Conservation (phyloP, 2,329 filamentous ascomycete species). For the Talaromyces pinophilus region DNA sequence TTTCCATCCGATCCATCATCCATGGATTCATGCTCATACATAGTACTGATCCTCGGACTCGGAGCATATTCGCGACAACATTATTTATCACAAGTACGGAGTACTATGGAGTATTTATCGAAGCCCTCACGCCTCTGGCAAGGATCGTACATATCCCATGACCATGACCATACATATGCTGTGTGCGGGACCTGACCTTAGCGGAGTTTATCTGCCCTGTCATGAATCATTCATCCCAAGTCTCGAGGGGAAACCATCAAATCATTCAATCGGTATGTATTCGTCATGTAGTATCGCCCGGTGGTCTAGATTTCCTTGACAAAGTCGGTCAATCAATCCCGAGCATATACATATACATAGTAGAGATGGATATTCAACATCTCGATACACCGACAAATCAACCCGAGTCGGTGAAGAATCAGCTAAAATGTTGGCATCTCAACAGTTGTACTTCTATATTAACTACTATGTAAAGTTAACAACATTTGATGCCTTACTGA, state of each 20-base stretch:
- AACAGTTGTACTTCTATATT: background rate
- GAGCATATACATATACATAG: background rate
- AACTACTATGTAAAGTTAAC: background rate
- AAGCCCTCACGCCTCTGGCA: background rate
- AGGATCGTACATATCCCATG: constrained; percentile 29
- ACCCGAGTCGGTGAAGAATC: constrained; percentile 8
- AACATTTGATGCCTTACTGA: background rate
- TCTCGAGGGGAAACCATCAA: background rate
- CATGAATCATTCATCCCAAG: background rate
- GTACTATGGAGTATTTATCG: background rate
- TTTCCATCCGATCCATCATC: constrained; percentile 1
- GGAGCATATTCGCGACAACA: background rate
- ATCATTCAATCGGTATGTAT: constrained; percentile 3
- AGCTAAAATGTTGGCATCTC: constrained; percentile 5
- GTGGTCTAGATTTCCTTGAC: background rate
- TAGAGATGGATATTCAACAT: background rate
- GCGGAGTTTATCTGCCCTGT: constrained; percentile 1
- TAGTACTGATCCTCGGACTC: background rate
- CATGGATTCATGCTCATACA: background rate
- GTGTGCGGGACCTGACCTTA: constrained; percentile 23
- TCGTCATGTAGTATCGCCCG: background rate
- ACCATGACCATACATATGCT: constrained; percentile 31
- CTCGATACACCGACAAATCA: constrained; percentile 1
- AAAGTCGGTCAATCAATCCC: constrained; percentile 12
- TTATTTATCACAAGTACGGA: background rate